These are phyloP conservation scores for Claviceps fusiformis DNA, from an alignment of 2,329 filamentous ascomycete genomes.

Conservation along the genomic window DNA sequence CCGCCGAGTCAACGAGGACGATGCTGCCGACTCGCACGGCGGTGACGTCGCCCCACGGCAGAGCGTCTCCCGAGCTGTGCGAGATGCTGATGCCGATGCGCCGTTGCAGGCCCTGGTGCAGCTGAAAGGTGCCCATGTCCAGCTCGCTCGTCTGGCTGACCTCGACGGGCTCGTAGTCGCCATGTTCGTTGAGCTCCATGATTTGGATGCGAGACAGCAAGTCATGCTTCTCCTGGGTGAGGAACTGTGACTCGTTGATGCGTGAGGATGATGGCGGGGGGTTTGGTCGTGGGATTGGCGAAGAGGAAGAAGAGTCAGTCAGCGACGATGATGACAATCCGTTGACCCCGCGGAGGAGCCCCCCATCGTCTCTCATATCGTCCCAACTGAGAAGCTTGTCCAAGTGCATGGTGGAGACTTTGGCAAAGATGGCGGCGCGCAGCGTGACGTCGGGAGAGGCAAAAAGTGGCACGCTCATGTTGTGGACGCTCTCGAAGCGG, in stretches of 20 bases:
- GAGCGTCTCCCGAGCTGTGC: slow-evolving; percentile 73
- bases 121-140: slow-evolving; percentile 82
- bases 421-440: slow-evolving; percentile 81
- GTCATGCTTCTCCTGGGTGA: slow-evolving; percentile 85
- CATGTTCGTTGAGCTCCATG: slow-evolving; percentile 80
- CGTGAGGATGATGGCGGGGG: slow-evolving; percentile 30
- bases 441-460: slow-evolving; percentile 57
- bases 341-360: slow-evolving; percentile 42
- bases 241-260: slow-evolving; percentile 85
- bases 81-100: slow-evolving; percentile 79
- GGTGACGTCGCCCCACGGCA: slow-evolving; percentile 79
- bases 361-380: slow-evolving; percentile 85
- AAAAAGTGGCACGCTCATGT: slow-evolving; percentile 82
- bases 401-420: slow-evolving; percentile 83
- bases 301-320: not conserved
- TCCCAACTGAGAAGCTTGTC: slow-evolving; percentile 98
- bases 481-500: slow-evolving; percentile 94
- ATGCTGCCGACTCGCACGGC: slow-evolving; percentile 68
- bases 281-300: not conserved
- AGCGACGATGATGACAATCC: slow-evolving; percentile 13
- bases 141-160: slow-evolving; percentile 75
- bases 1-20: slow-evolving; percentile 69
- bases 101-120: slow-evolving; percentile 88
- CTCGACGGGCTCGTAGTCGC: slow-evolving; percentile 84
- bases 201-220: slow-evolving; percentile 80